These are phyloP conservation scores for Quercus ilex DNA, from an alignment of 306 rosid species.

Conservation along the genomic window DNA sequence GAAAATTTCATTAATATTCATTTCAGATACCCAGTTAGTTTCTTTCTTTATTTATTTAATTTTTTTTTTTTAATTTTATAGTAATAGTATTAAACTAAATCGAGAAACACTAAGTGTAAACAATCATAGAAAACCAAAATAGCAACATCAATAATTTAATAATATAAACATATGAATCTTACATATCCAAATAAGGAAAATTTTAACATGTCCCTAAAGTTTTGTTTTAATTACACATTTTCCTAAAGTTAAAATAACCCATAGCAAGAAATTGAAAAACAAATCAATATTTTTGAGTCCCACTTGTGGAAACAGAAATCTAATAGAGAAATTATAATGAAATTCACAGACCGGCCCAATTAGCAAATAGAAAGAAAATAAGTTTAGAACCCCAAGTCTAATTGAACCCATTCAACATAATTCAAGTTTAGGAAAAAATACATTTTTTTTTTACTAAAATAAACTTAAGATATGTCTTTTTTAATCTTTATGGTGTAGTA, in stretches of 20 bases:
- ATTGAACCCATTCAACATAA: too few relatives aligned
- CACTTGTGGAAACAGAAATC: neutral
- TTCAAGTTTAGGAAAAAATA: too few relatives aligned
- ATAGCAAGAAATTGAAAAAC: neutral
- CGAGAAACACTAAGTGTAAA: neutral
- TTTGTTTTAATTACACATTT: neutral
- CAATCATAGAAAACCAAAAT: neutral
- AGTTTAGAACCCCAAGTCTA: too few relatives aligned
- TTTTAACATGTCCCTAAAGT: neutral
- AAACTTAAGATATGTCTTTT: too few relatives aligned
- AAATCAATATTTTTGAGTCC: neutral
- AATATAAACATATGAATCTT: neutral
- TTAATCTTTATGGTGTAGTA: neutral
- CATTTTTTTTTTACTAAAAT: too few relatives aligned
- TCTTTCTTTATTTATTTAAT: too few relatives aligned
- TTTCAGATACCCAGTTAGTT: constrained; percentile 4
- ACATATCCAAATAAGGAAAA: neutral
- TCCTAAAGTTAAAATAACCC: neutral
- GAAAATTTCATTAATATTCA: neutral
- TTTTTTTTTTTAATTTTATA: too few relatives aligned
- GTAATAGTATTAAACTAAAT: neutral
- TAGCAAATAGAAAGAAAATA: neutral
- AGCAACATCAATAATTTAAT: neutral
- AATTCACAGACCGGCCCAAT: neutral
- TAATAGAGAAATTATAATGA: neutral